Evolutionary conservation across 2,329 filamentous ascomycete genomes (phyloP), one percentile per base, ranked within the genome.

Genomic region (Cercospora janseana): DNA sequence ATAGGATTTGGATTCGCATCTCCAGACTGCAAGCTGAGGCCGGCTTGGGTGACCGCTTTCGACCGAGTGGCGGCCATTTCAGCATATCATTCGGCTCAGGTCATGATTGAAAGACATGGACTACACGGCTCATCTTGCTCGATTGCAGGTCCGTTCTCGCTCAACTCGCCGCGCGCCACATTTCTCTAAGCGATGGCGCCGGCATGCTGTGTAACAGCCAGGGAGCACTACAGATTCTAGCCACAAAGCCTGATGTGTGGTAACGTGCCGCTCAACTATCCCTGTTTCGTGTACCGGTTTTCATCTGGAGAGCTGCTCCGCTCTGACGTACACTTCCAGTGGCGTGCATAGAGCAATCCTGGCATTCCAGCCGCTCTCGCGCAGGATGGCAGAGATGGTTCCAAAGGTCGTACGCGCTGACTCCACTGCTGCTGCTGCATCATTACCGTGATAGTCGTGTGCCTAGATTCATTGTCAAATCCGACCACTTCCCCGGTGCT

Each of bases 11-110:
- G 64, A 32, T 70, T 70, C 52, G 53, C 55, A 20, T 66, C 68
- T 37, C 69, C 68, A 31, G 71, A 70, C 38, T 71, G 71, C 31
- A 75, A 61, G 37, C 65, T 70, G 32, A 75, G 61, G 9, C 73
- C 73, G 27, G 72, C 74, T 40, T 57, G 55, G 24, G 52, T 56
- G 46, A 59, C 45, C 24, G 27, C 20, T 23, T 54, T 57, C 8
- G 29, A 26, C 12, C 31, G 26, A 9, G 35, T 50, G 9, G 38
- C 37, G 16, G 51, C 49, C 51, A 55, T 55, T n/a, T 9, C 38
- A 18, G 20, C 6, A n/a, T n/a, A 6, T 20, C 9, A 1, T 24
- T 13, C 15, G 10, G 34, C 6, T 26, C 21, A 40, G n/a, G 13
- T 15, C 40, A 43, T 31, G n/a, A 16, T 43, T 4, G 40, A 3